A percentile compares a stretch with the other conserved stretches of the same genome.
Evolutionary conservation across 768 basidiomycete genomes (phyloP).

Genomic region (Leccinum disarticulatum): DNA sequence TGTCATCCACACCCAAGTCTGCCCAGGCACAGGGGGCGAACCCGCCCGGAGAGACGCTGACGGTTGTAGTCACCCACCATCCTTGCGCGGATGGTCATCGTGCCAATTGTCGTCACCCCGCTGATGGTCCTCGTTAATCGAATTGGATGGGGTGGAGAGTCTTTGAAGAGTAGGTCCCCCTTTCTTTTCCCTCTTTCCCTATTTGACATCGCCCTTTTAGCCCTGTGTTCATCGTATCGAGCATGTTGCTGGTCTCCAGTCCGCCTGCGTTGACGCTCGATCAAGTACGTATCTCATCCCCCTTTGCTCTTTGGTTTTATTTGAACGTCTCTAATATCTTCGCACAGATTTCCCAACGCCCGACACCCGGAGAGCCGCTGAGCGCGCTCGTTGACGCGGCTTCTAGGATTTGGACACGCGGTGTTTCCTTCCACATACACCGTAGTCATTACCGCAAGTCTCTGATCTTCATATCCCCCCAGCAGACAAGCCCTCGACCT

Average conservation of each 20-base stretch:
- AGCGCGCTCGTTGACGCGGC: too few species aligned
- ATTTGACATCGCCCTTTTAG: slow-evolving; percentile 24
- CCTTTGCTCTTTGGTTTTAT: not conserved
- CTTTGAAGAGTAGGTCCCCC: slow-evolving; percentile 74
- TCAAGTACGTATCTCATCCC: slow-evolving; percentile 36
- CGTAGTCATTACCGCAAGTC: too few species aligned
- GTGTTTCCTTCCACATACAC: too few species aligned
- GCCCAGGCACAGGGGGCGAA: slow-evolving; percentile 6
- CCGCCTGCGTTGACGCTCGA: slow-evolving; percentile 81
- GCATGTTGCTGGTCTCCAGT: slow-evolving; percentile 77
- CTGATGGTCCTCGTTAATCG: slow-evolving; percentile 64
- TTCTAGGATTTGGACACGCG: too few species aligned
- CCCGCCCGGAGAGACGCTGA: slow-evolving; percentile 70
- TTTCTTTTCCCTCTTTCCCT: not conserved
- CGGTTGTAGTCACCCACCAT: slow-evolving; percentile 71
- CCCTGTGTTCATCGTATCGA: slow-evolving; percentile 85
- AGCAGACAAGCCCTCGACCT: too few species aligned
- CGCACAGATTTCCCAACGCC: slow-evolving; percentile 24
- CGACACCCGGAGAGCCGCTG: not conserved
- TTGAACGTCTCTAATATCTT: not conserved
- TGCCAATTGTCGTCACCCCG: slow-evolving; percentile 77
- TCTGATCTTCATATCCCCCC: too few species aligned
- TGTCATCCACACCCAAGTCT: not conserved
- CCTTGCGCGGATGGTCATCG: slow-evolving; percentile 83
- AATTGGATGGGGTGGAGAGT: slow-evolving; percentile 43